These are phyloP conservation scores for Pythium sp. DNA, from an alignment of 352 stramenopile species.

Conservation along the genomic window DNA sequence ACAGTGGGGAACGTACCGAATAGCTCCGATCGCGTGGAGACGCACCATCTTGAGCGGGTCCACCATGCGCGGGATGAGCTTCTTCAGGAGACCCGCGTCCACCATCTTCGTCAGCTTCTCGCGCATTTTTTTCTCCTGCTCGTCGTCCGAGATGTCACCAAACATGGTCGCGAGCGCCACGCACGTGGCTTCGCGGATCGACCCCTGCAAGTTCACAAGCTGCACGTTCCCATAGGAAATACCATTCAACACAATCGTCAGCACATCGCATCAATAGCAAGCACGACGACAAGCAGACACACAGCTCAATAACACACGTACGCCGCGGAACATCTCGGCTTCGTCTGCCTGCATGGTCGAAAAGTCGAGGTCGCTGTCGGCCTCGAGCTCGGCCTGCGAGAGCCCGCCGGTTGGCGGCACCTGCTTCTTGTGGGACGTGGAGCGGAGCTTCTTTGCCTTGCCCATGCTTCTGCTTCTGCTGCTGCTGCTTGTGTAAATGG, in stretches of 20 bases:
- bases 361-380: slow-evolving; percentile 35
- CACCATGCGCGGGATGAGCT: slow-evolving; percentile 82
- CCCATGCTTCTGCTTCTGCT: slow-evolving; percentile 49
- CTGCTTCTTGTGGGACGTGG: slow-evolving; percentile 82
- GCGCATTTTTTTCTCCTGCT: slow-evolving; percentile 50
- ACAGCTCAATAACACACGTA: slow-evolving; percentile 18
- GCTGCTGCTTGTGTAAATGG: not conserved
- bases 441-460: slow-evolving; percentile 86
- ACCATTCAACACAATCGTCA: not conserved
- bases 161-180: slow-evolving; percentile 85
- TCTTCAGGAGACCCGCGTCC: slow-evolving; percentile 68
- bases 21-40: slow-evolving; percentile 73
- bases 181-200: slow-evolving; percentile 83
- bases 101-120: slow-evolving; percentile 79
- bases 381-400: slow-evolving; percentile 54
- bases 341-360: slow-evolving; percentile 50
- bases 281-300: not conserved
- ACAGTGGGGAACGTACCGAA: slow-evolving; percentile 27
- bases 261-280: not conserved
- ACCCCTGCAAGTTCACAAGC: slow-evolving; percentile 72
- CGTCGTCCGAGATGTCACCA: slow-evolving; percentile 56
- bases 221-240: slow-evolving; percentile 7
- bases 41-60: slow-evolving; percentile 84
- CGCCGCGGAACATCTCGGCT: slow-evolving; percentile 66
- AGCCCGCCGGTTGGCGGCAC: slow-evolving; percentile 55